Evolutionary conservation across 768 basidiomycete species (phyloP).

Genomic region (Naganishia friedmannii): DNA sequence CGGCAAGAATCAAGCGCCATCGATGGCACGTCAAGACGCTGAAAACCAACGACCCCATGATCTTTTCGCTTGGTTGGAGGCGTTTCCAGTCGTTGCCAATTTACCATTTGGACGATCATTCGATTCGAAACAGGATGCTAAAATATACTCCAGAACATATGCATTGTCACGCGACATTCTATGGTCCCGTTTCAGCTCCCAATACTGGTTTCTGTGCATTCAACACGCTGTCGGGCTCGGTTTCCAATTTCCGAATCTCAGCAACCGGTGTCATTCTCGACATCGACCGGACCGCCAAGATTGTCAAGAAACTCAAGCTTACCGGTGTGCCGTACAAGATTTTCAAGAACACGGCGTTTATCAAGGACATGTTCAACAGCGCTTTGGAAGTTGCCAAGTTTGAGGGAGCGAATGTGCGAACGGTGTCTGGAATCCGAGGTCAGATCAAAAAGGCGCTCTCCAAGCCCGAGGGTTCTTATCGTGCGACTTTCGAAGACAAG

Average conservation of each 20-base stretch:
- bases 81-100: constrained; percentile 92
- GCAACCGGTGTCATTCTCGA: constrained; percentile 94
- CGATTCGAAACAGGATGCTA: constrained; percentile 97
- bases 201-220: constrained; percentile 98
- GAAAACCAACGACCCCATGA: constrained; percentile 94
- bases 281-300: constrained; percentile 84
- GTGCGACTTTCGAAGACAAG: constrained; percentile 98
- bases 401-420: constrained; percentile 93
- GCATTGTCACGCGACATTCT: constrained; percentile 98
- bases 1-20: constrained; percentile 93
- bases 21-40: constrained; percentile 86
- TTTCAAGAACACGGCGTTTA: constrained; percentile 97
- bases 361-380: constrained; percentile 93
- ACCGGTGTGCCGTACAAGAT: constrained; percentile 95
- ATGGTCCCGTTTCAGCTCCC: constrained; percentile 83
- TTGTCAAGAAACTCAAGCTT: constrained; percentile 97
- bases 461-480: constrained; percentile 93
- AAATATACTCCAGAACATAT: constrained; percentile 99
- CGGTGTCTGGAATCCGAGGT: constrained; percentile 91
- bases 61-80: constrained; percentile 96
- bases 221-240: constrained; percentile 70
- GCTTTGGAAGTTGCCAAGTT: constrained; percentile 96
- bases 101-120: constrained; percentile 95
- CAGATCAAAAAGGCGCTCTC: constrained; percentile 92
- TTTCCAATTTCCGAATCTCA: constrained; percentile 76